Evolutionary conservation across 495 filamentous ascomycete species (phyloP), one percentile per base, ranked within the genome.

Genomic region (Talaromyces ruber): DNA sequence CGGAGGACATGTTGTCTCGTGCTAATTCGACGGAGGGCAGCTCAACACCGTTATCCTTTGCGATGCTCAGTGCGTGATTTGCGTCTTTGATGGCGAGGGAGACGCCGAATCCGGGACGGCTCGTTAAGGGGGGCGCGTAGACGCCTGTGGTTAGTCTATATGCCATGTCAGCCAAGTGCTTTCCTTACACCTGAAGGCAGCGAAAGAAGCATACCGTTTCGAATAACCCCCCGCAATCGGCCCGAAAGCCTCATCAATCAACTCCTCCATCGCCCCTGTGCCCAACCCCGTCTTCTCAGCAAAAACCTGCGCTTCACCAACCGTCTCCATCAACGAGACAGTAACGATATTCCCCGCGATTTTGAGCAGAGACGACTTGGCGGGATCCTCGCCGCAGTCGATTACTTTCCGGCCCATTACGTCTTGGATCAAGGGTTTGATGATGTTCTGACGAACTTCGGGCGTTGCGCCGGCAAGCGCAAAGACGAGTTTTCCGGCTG

Each of bases 261-360:
- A 69, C 60, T 74, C 71, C 56, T 83, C 80, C 69, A 83, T 77
- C 8, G 73, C 70, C 16, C 67, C 71, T 1, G 75, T 74, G n/a
- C 81, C 80, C 5, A 85, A 72, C 1, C 79, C 80, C 1, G 78
- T 78, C 65, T 79, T 79, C 65, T 82, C 81, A 21, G 81, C 81
- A 63, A 84, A 80, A 24, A 82, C 79, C 62, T 84, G 81, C 1
- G 79, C 76, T 66, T 84, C 81, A 6, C 76, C 76, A 43, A 82
- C 77, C 1, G 78, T 71, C 67, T 82, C 78, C 80, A 79, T 79
- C 65, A 79, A 69, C 39, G 74, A 77, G 11, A 79, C 69, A 18
- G 76, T 80, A 28, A 80, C 70, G 22, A 80, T 78, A 50, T 80
- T 80, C 68, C 76, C 76, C 4, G 76, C 76, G 67, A 79, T 79